Evolutionary conservation across 2,329 filamentous ascomycete genomes (phyloP), one percentile per base, ranked within the genome.

Genomic region (Microdochium nivale): DNA sequence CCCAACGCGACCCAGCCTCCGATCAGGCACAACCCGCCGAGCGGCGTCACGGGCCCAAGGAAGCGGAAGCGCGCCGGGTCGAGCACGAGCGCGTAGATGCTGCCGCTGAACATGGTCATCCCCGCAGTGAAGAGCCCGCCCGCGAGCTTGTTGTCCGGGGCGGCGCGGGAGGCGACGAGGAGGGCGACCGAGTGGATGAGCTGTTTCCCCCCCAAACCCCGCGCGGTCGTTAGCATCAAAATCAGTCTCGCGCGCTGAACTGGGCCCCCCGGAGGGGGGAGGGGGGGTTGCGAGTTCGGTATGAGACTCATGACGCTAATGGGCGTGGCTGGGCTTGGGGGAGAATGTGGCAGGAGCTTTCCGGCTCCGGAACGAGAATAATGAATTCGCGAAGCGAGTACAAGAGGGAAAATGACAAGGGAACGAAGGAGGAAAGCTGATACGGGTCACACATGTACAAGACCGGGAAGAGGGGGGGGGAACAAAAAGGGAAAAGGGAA

Each of bases 31-130:
- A 83, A 56, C 0, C 83, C 83, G 0, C 83, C 84, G 1, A 87
- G 53, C 14, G 84, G 84, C 49, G 84, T 87, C 13, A 86, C 76
- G 1, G 84, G 83, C 0, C 84, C 83, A 55, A 86, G 53, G 51
- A 72, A 68, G 60, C 76, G 78, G 67, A 83, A 84, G 25, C 74
- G 69, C 59, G 78, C 73, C 21, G 82, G 78, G 65, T 85, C 77
- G n/a, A 87, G 69, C 0, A 79, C 73, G 10, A 87, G 72, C 10
- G 81, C 70, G 63, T 87, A 87, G 56, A 87, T 76, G 60, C 76
- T 80, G 2, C 84, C 84, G 53, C 76, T 80, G 66, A 87, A 87
- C 73, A 85, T 76, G 3, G 79, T 80, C 71, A 86, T 86, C 49
- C 84, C 83, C 0, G 79, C 79, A 0, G 78, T 77, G 62, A 86